These are phyloP conservation scores for Ophiostoma perfectum DNA, from an alignment of 2,329 filamentous ascomycete genomes.

Conservation along the genomic window DNA sequence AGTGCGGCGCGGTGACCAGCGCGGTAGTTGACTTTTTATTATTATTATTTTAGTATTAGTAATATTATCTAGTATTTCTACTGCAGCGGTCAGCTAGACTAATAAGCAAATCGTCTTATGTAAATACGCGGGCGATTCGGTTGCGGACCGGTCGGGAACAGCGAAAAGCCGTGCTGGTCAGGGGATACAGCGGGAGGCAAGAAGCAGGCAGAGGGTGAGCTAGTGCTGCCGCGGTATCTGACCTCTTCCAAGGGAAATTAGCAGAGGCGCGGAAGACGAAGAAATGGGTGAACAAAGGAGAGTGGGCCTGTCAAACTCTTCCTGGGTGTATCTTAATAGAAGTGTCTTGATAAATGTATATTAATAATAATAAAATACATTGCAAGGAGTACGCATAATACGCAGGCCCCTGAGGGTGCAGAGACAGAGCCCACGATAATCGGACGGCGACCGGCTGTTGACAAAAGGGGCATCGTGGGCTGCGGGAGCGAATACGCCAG, in stretches of 20 bases:
- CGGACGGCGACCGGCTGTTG: background rate
- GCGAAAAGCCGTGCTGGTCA: background rate
- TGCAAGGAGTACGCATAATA: no score
- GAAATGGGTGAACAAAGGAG: background rate
- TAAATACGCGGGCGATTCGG: no score
- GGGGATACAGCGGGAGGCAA: background rate
- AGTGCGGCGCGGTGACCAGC: background rate
- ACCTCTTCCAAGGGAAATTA: no score
- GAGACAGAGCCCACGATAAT: no score
- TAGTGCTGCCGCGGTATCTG: no score
- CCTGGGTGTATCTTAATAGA: background rate
- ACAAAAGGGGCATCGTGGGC: background rate
- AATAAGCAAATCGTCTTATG: no score
- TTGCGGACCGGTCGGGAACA: background rate
- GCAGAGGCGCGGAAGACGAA: background rate
- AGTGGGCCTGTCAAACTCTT: constrained; percentile 3
- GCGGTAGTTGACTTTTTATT: background rate
- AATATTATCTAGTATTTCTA: no score
- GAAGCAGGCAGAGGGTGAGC: no score
- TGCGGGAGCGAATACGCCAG: background rate
- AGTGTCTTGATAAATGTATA: no score
- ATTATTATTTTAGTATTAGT: background rate
- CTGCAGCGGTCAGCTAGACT: no score
- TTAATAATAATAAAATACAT: no score
- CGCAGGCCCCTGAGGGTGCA: no score